phyloP scores from a whole-genome alignment of 169 alveolate species.

The Plasmodium knowlesi region DNA sequence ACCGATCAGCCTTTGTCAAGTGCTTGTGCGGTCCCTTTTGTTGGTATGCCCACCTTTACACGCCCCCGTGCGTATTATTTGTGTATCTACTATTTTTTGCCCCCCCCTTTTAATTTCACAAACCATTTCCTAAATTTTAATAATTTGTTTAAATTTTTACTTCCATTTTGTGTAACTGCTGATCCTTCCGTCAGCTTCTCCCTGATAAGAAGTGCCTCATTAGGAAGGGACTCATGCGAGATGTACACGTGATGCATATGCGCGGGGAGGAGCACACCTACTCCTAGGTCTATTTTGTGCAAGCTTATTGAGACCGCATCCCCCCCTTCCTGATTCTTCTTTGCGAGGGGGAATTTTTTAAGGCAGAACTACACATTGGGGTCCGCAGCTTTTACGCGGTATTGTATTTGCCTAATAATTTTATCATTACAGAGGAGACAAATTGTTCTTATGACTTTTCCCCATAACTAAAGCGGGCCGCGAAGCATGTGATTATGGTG shows the following conservation, averaged over 20 bases:
- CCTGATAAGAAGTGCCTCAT: neutral
- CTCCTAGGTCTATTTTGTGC: neutral
- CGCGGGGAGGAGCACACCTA: neutral
- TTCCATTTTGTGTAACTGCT: neutral
- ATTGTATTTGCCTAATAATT: neutral
- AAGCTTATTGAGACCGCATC: neutral
- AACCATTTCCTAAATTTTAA: neutral
- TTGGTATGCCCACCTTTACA: neutral
- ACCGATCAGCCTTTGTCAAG: neutral
- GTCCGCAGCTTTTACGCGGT: neutral
- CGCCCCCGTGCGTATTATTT: neutral
- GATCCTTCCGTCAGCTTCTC: neutral
- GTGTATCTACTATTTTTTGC: neutral
- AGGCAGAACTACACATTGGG: neutral
- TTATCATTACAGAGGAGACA: neutral
- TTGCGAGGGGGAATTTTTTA: neutral
- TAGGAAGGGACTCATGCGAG: neutral
- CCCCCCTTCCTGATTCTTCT: neutral
- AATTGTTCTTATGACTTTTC: neutral
- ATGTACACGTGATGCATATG: neutral
- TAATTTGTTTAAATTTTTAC: neutral
- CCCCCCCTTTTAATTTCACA: neutral
- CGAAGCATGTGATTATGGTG: neutral
- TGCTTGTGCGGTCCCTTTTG: neutral
- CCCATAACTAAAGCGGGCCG: neutral